phyloP scores from a whole-genome alignment of 2,329 filamentous ascomycete species.

The Colletotrichum musicola region DNA sequence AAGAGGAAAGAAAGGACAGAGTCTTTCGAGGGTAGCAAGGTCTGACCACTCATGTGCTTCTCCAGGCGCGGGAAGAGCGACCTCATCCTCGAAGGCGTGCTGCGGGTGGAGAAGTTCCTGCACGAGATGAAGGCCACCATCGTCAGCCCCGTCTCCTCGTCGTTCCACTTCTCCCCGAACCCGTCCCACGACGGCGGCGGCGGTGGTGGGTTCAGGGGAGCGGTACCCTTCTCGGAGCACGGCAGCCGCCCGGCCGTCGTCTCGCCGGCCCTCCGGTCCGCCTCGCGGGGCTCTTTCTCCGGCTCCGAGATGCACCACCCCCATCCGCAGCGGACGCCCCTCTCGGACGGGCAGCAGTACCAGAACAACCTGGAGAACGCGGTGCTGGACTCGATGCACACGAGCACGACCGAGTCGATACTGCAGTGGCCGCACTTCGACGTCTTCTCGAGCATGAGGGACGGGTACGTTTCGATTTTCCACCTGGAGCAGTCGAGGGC shows the following conservation, averaged over 20 bases:
- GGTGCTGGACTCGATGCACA: conserved; percentile 62
- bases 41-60: conserved; percentile 24
- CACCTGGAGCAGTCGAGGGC: conserved; percentile 59
- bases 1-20: neutral
- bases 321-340: conserved; percentile 41
- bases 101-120: conserved; percentile 61
- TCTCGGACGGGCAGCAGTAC: conserved; percentile 42
- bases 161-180: conserved; percentile 29
- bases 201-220: conserved; percentile 33
- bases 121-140: conserved; percentile 58
- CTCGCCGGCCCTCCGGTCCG: conserved; percentile 42
- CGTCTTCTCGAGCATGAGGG: conserved; percentile 55
- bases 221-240: conserved; percentile 21
- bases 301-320: conserved; percentile 41
- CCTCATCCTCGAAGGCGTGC: conserved; percentile 62
- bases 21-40: neutral
- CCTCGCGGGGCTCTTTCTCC: conserved; percentile 41
- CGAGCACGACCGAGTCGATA: conserved; percentile 63
- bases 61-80: conserved; percentile 63
- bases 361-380: conserved; percentile 57
- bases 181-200: conserved; percentile 27
- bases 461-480: conserved; percentile 60
- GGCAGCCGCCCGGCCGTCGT: conserved; percentile 27
- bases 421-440: conserved; percentile 65
- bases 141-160: conserved; percentile 44